Percentiles rank a stretch among this genome's conserved stretches.
These are phyloP conservation scores for Ostreobium quekettii DNA, from an alignment of 139 green algal genomes.

Conservation along the genomic window DNA sequence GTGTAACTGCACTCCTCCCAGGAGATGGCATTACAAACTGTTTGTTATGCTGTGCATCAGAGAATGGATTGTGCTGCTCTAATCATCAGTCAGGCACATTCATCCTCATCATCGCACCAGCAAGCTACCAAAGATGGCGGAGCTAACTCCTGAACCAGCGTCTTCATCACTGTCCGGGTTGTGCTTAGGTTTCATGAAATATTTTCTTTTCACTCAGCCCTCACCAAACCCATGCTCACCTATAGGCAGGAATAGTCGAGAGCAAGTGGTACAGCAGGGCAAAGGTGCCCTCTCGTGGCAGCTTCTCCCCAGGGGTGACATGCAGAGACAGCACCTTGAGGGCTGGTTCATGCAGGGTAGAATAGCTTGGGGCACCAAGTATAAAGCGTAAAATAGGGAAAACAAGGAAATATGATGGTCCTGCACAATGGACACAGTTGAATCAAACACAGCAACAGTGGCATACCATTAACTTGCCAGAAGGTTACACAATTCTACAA, in stretches of 20 bases:
- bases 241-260: constrained; percentile 59
- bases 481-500: constrained; percentile 17
- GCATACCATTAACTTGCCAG: neutral
- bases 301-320: constrained; percentile 24
- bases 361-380: constrained; percentile 45
- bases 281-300: constrained; percentile 45
- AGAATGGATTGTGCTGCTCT: too few species aligned
- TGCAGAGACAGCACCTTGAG: constrained; percentile 46
- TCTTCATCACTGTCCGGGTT: neutral
- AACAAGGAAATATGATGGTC: constrained; percentile 56
- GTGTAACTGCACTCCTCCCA: too few species aligned
- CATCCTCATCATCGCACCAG: neutral
- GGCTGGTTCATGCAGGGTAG: constrained; percentile 63
- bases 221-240: constrained; percentile 18
- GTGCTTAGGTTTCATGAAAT: neutral
- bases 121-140: neutral
- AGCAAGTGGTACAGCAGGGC: constrained; percentile 66
- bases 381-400: constrained; percentile 65
- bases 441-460: neutral
- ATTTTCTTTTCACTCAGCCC: neutral
- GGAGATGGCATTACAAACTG: too few species aligned
- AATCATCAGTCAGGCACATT: neutral
- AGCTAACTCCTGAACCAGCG: neutral
- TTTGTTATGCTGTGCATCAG: too few species aligned
- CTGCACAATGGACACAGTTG: constrained; percentile 12